Evolutionary conservation across 345 rosid species (phyloP).

Genomic region (Diplotaxis tenuifolia): DNA sequence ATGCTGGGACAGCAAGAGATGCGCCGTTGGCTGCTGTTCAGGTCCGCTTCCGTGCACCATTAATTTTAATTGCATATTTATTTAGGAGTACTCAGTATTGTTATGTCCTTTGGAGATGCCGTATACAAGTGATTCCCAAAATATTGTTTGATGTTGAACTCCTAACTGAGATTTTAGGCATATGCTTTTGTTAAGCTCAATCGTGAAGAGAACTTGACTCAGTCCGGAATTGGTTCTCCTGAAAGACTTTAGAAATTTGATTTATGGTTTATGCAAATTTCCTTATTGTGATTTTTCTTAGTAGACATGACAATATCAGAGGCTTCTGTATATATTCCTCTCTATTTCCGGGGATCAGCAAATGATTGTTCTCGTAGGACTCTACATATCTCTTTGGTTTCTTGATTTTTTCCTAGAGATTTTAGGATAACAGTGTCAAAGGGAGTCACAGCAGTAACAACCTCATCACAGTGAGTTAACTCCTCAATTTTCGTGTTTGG

Average conservation of each 20-base stretch:
- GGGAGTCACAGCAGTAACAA: not conserved
- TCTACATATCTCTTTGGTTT: constrained; percentile 6
- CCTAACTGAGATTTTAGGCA: not conserved
- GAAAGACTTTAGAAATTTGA: constrained; percentile 9
- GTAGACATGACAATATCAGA: constrained; percentile 10
- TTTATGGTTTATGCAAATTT: not conserved
- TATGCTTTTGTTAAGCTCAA: constrained; percentile 20
- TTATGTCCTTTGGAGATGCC: not conserved
- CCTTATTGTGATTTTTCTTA: not conserved
- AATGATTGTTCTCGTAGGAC: constrained; percentile 15
- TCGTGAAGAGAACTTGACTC: not conserved
- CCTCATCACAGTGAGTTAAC: constrained; percentile 20
- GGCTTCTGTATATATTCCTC: not conserved
- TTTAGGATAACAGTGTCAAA: not conserved
- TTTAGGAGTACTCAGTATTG: constrained; percentile 19
- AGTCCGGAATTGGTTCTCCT: constrained; percentile 2
- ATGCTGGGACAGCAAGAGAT: constrained; percentile 67
- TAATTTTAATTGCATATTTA: constrained; percentile 18
- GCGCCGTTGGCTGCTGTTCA: constrained; percentile 76
- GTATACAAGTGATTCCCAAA: constrained; percentile 1
- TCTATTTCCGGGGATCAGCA: constrained; percentile 4
- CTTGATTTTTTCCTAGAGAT: not conserved
- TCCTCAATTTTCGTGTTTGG: not conserved
- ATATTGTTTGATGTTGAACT: constrained; percentile 7
- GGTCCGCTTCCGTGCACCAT: constrained; percentile 43